Evolutionary conservation across 495 filamentous ascomycete genomes (phyloP).

Genomic region (Staphylotrichum tortipilum): DNA sequence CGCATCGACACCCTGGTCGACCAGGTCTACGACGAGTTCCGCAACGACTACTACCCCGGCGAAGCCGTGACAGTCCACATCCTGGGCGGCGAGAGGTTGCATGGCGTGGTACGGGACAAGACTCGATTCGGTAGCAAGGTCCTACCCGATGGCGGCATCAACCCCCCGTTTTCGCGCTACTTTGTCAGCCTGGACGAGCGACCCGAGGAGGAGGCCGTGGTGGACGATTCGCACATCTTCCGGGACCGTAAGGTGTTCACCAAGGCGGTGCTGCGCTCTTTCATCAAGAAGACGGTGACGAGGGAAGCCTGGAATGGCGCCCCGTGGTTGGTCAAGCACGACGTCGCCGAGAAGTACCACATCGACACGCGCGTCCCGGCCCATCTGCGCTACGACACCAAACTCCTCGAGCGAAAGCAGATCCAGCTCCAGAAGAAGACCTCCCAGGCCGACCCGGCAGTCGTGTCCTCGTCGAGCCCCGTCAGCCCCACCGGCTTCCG

Average conservation of each 20-base stretch:
- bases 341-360: conserved; percentile 72
- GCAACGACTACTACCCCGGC: conserved; percentile 86
- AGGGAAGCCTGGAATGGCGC: conserved; percentile 89
- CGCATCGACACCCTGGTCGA: conserved; percentile 81
- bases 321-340: conserved; percentile 87
- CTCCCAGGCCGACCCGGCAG: conserved; percentile 34
- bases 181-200: conserved; percentile 64
- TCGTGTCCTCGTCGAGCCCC: conserved; percentile 10
- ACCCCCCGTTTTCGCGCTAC: conserved; percentile 65
- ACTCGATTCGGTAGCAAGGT: conserved; percentile 57
- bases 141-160: conserved; percentile 55
- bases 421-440: conserved; percentile 59
- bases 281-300: conserved; percentile 88
- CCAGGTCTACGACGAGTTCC: conserved; percentile 67
- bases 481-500: conserved; percentile 38
- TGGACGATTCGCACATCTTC: conserved; percentile 74
- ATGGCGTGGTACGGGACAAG: conserved; percentile 80
- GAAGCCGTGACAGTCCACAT: conserved; percentile 72
- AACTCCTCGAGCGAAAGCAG: conserved; percentile 67
- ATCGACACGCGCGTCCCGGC: conserved; percentile 78
- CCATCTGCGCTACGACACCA: conserved; percentile 70
- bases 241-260: conserved; percentile 91
- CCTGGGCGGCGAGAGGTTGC: conserved; percentile 58
- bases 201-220: conserved; percentile 62
- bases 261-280: conserved; percentile 85